Conservation (phyloP, 495 filamentous ascomycete genomes). For the Penicillium daleae region DNA sequence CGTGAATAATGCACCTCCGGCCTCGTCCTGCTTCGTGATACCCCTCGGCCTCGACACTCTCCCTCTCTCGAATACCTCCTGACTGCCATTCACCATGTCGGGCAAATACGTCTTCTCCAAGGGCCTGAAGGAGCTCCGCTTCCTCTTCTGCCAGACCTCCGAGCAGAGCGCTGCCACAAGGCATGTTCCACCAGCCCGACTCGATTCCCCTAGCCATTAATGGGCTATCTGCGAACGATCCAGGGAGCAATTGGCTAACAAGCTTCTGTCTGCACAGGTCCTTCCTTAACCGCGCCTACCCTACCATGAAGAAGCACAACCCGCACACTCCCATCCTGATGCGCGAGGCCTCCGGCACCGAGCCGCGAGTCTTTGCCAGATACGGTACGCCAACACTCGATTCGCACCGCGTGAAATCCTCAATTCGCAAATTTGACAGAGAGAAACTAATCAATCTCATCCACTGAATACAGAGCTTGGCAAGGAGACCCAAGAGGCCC, state of each 20-base stretch:
- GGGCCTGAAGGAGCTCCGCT: conserved; percentile 90
- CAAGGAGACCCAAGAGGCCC: conserved; percentile 81
- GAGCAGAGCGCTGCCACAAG: conserved; percentile 85
- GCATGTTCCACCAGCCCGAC: conserved; percentile 48
- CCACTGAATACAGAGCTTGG: conserved; percentile 66
- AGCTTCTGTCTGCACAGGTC: conserved; percentile 55
- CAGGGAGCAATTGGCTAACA: conserved; percentile 20
- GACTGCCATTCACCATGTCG: conserved; percentile 65
- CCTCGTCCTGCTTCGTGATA: conserved; percentile 18
- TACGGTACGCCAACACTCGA: conserved; percentile 68
- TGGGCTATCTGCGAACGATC: not conserved
- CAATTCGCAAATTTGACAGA: not conserved
- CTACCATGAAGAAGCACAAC: conserved; percentile 99
- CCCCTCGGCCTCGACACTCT: conserved; percentile 14
- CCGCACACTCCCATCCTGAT: conserved; percentile 92
- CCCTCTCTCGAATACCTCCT: conserved; percentile 12
- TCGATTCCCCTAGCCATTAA: not conserved
- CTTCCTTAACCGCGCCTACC: conserved; percentile 90
- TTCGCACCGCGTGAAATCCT: not conserved
- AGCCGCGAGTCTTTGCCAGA: conserved; percentile 87
- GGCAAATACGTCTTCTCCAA: conserved; percentile 89
- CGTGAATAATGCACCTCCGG: conserved; percentile 32
- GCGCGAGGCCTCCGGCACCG: conserved; percentile 80
- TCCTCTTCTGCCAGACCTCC: conserved; percentile 92
- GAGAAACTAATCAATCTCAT: conserved; percentile 14